These are phyloP conservation scores for Penicillium alfredii DNA, from an alignment of 495 filamentous ascomycete genomes.

Conservation along the genomic window DNA sequence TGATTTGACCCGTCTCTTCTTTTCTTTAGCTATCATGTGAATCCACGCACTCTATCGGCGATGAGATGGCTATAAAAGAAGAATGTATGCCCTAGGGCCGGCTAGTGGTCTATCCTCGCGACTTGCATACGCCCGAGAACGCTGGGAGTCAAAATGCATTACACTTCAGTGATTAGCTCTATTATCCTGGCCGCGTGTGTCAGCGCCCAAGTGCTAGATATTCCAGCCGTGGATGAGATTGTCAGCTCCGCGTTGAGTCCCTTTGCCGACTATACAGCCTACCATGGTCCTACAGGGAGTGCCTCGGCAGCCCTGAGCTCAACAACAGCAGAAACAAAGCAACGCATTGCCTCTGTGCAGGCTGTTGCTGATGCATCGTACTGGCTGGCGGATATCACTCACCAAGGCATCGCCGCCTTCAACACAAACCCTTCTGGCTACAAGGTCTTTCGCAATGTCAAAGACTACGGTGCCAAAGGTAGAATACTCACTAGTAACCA, in stretches of 20 bases:
- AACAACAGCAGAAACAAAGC: not conserved
- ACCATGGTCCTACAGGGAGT: constrained; percentile 11
- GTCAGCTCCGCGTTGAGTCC: constrained; percentile 16
- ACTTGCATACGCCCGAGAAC: not conserved
- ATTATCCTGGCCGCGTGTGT: constrained; percentile 15
- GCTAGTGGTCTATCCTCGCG: not conserved
- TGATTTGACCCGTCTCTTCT: too few species aligned
- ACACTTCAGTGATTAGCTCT: constrained; percentile 7
- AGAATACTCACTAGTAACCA: too few species aligned
- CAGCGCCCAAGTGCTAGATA: constrained; percentile 18
- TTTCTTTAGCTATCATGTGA: constrained; percentile 7
- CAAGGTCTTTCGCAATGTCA: constrained; percentile 74
- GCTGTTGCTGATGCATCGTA: constrained; percentile 36
- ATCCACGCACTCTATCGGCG: constrained; percentile 3
- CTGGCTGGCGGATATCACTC: constrained; percentile 64
- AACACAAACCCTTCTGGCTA: constrained; percentile 46
- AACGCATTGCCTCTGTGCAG: constrained; percentile 7
- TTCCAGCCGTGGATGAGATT: constrained; percentile 16
- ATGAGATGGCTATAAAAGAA: constrained; percentile 10
- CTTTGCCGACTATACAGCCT: constrained; percentile 10
- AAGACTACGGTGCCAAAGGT: constrained; percentile 61
- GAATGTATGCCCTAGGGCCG: constrained; percentile 1
- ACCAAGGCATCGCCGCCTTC: constrained; percentile 58
- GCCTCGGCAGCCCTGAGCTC: constrained; percentile 2
- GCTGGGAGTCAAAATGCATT: constrained; percentile 14